Conservation (phyloP, 2,329 filamentous ascomycete genomes). For the Phaeosphaeriaceae sp. region DNA sequence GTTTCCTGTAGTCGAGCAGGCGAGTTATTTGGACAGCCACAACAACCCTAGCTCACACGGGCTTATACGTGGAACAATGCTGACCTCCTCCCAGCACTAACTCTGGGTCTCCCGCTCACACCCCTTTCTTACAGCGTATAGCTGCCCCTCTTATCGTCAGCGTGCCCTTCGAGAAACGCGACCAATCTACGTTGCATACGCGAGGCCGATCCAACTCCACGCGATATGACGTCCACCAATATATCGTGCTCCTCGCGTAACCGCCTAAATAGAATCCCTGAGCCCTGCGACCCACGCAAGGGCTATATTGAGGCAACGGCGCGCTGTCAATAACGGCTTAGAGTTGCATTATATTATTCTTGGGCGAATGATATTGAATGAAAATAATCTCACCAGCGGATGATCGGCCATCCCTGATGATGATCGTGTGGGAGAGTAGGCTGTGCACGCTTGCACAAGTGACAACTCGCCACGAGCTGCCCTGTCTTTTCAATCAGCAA, state of each 20-base stretch:
- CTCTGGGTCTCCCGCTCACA: not conserved
- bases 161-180: conserved; percentile 9
- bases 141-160: conserved; percentile 12
- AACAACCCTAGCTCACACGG: not conserved
- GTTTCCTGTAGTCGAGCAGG: not conserved
- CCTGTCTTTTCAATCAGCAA: not conserved
- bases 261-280: conserved; percentile 10
- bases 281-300: conserved; percentile 7
- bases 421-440: conserved; percentile 9
- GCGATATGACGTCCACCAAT: conserved; percentile 13
- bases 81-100: conserved; percentile 3
- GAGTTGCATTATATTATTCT: conserved; percentile 2
- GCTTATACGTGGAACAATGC: conserved; percentile 12
- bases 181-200: conserved; percentile 12
- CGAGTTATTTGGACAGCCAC: not conserved
- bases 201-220: conserved; percentile 12
- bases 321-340: conserved; percentile 11
- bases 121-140: conserved; percentile 9
- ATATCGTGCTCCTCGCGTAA: conserved; percentile 12
- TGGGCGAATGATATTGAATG: conserved; percentile 3
- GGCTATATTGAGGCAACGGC: conserved; percentile 12
- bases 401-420: not conserved
- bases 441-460: conserved; percentile 1
- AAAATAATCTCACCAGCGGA: not conserved
- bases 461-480: not conserved